Evolutionary conservation across 495 filamentous ascomycete species (phyloP).

Genomic region (Parathielavia hyrcaniae): DNA sequence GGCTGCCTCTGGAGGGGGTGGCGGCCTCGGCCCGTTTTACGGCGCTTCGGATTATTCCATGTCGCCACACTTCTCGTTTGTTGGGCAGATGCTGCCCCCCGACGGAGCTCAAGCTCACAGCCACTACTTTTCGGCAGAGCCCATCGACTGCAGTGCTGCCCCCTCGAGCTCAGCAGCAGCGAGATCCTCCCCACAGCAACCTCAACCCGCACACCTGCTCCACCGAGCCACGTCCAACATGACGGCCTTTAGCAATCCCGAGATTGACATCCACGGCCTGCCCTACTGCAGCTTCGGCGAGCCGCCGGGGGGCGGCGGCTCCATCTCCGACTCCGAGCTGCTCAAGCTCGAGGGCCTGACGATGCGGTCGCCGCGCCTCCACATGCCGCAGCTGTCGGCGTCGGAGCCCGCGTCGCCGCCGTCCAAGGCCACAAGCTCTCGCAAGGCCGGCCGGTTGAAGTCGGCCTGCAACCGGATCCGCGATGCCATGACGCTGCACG

Average conservation of each 20-base stretch:
- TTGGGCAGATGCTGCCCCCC: background rate
- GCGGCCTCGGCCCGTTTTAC: slow-evolving; percentile 18
- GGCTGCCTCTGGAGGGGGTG: slow-evolving; percentile 16
- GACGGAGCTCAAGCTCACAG: background rate
- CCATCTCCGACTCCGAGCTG: slow-evolving; percentile 46
- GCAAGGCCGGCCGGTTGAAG: slow-evolving; percentile 28
- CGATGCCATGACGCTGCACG: slow-evolving; percentile 21
- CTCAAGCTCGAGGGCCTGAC: slow-evolving; percentile 42
- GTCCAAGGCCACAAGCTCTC: slow-evolving; percentile 21
- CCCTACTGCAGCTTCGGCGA: slow-evolving; percentile 13
- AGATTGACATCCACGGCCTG: slow-evolving; percentile 11
- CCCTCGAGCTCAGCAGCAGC: background rate
- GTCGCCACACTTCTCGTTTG: slow-evolving; percentile 20
- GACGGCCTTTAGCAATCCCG: background rate
- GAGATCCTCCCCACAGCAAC: background rate
- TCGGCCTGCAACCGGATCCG: slow-evolving; percentile 28
- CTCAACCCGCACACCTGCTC: slow-evolving; percentile 8
- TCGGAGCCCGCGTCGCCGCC: slow-evolving; percentile 29
- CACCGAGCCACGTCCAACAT: slow-evolving; percentile 7
- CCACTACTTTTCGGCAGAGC: background rate
- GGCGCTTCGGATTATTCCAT: slow-evolving; percentile 16
- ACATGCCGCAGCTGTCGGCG: slow-evolving; percentile 23
- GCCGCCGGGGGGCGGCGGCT: slow-evolving; percentile 25
- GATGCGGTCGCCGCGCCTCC: slow-evolving; percentile 36
- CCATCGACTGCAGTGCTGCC: slow-evolving; percentile 1